phyloP scores from a whole-genome alignment of 768 basidiomycete genomes.

The Boletales sp. region DNA sequence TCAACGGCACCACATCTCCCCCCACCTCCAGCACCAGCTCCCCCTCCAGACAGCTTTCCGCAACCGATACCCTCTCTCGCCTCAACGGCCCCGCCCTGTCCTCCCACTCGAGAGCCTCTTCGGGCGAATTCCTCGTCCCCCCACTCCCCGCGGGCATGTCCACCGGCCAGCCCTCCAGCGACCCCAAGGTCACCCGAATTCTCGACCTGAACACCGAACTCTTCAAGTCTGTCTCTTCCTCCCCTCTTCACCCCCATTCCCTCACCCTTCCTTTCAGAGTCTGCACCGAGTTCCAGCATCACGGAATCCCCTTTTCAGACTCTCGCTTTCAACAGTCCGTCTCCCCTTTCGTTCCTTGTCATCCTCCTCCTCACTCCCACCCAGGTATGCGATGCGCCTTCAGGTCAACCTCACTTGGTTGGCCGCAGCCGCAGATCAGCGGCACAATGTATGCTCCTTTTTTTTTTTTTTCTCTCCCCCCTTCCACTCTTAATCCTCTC shows the following conservation, averaged over 20 bases:
- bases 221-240: slow-evolving; percentile 47
- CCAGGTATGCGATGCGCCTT: slow-evolving; percentile 57
- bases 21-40: slow-evolving; percentile 15
- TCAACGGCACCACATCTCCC: slow-evolving; percentile 24
- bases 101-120: slow-evolving; percentile 27
- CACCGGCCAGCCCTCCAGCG: slow-evolving; percentile 7
- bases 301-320: slow-evolving; percentile 45
- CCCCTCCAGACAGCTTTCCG: slow-evolving; percentile 21
- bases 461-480: slow-evolving; percentile 1
- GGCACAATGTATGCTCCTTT: slow-evolving; percentile 45
- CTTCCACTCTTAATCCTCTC: slow-evolving; percentile 4
- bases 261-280: slow-evolving; percentile 38
- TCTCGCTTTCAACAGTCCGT: slow-evolving; percentile 57
- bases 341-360: neutral
- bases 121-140: slow-evolving; percentile 27
- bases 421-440: slow-evolving; percentile 63
- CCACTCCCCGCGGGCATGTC: slow-evolving; percentile 27
- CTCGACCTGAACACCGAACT: slow-evolving; percentile 69
- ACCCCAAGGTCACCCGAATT: slow-evolving; percentile 52
- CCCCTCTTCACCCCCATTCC: neutral
- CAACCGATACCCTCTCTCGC: slow-evolving; percentile 21
- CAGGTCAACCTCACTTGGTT: slow-evolving; percentile 73
- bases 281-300: slow-evolving; percentile 57
- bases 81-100: slow-evolving; percentile 16
- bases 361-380: slow-evolving; percentile 12